Conservation (phyloP, 352 stramenopile species). For the Discostella stelligera region DNA sequence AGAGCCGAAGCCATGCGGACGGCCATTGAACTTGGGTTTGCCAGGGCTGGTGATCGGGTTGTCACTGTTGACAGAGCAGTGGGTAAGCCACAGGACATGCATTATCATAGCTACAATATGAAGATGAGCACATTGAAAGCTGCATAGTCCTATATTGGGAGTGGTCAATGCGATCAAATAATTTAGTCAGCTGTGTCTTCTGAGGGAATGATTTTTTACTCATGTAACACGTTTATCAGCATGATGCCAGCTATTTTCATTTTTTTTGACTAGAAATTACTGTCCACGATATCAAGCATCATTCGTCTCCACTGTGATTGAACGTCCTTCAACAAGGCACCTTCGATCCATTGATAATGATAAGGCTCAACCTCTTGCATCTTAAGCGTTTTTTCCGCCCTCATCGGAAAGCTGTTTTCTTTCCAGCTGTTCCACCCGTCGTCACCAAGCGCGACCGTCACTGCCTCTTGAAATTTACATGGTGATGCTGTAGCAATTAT, state of each 20-base stretch:
- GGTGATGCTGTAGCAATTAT: slow-evolving; percentile 79
- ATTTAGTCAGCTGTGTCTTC: background rate
- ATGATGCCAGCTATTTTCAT: background rate
- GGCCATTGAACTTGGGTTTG: slow-evolving; percentile 90
- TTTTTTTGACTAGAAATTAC: slow-evolving; percentile 23
- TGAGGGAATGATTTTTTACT: background rate
- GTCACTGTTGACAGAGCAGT: slow-evolving; percentile 80
- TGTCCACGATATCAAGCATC: slow-evolving; percentile 43
- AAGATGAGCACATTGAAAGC: slow-evolving; percentile 50
- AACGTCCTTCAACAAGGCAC: slow-evolving; percentile 47
- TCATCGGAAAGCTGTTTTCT: slow-evolving; percentile 54
- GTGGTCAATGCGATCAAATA: background rate
- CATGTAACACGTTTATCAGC: background rate
- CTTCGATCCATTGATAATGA: slow-evolving; percentile 39
- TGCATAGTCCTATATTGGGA: background rate
- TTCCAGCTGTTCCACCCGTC: slow-evolving; percentile 61
- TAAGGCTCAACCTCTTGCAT: slow-evolving; percentile 51
- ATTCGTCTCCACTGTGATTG: slow-evolving; percentile 65
- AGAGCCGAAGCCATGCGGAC: slow-evolving; percentile 87
- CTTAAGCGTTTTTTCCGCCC: slow-evolving; percentile 37
- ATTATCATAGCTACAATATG: slow-evolving; percentile 67
- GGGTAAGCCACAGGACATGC: slow-evolving; percentile 57
- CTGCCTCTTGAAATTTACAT: slow-evolving; percentile 78
- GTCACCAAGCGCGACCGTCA: slow-evolving; percentile 62
- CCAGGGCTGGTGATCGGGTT: slow-evolving; percentile 87